Conservation (phyloP, 306 rosid genomes). For the Medicago ruthenica region DNA sequence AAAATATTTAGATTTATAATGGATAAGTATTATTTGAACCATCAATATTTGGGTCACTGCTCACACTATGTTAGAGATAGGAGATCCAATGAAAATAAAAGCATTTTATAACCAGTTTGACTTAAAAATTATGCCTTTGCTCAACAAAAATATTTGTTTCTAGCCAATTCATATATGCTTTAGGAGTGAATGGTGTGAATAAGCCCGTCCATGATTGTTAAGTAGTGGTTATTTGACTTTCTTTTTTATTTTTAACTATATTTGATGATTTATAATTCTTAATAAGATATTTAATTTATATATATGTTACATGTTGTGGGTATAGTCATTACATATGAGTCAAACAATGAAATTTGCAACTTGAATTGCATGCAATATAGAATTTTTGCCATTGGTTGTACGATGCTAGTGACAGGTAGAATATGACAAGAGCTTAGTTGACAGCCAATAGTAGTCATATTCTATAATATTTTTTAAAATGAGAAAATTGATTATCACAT, state of each 20-base stretch:
- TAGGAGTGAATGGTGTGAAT: constrained; percentile 5
- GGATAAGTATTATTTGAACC: constrained; percentile 14
- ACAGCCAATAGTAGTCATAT: constrained; percentile 11
- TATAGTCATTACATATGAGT: constrained; percentile 18
- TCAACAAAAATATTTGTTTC: background rate
- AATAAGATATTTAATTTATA: constrained; percentile 2
- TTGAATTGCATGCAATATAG: background rate
- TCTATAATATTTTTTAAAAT: background rate
- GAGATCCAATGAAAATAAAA: constrained; percentile 15
- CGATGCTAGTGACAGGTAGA: constrained; percentile 29
- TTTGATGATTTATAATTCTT: constrained; percentile 1
- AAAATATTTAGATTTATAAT: background rate
- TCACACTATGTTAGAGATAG: background rate
- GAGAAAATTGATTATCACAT: background rate
- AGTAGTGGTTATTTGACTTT: background rate
- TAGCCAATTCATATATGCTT: constrained; percentile 5
- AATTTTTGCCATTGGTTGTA: constrained; percentile 32
- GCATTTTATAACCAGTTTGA: background rate
- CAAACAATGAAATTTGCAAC: constrained; percentile 37
- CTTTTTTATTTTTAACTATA: constrained; percentile 13
- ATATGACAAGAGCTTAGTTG: constrained; percentile 20
- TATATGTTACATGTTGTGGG: constrained; percentile 21
- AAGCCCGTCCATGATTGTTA: background rate
- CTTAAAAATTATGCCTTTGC: background rate
- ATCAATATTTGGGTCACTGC: constrained; percentile 14